Evolutionary conservation across 2,329 filamentous ascomycete genomes (phyloP), one percentile per base, ranked within the genome.

Genomic region (Ciborinia camelliae): DNA sequence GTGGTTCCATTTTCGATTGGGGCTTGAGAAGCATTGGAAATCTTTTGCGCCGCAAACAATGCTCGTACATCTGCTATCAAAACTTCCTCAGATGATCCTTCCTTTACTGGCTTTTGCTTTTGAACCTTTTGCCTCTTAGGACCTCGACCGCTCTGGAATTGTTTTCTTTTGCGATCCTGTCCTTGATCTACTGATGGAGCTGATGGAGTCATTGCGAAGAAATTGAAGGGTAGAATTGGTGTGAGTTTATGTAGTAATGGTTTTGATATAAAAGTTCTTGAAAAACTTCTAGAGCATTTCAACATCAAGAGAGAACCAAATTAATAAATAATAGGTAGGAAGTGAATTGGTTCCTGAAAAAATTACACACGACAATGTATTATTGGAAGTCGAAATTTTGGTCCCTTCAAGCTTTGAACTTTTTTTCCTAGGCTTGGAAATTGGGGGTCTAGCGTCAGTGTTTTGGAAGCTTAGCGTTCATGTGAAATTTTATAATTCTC

Each of bases 41-140:
- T 57, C 75, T 68, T 71, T 62, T 72, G 71, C 39, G 69, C 67
- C 60, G 74, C 79, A 53, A 85, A 76, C 30, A 89, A 76, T 4
- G 80, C 79, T 60, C 85, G 79, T 54, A 92, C 81, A 73, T 92
- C 89, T 58, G 81, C 76, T 57, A 83, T 78, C 53, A 92, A 79
- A 54, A 91, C 85, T 72, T 91, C 86, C 66, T 91, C 89, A 26
- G 81, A 80, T 0, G 86, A 85, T 10, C 86, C 87, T 67, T 84
- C 84, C 50, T 83, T 84, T 67, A 83, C 68, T 1, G 76, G 69
- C 68, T 79, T 87, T 69, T 84, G 83, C 68, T 81, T 81, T 72
- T 85, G 82, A 64, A 82, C 81, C 80, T 84, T 86, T 47, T 76
- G 75, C 47, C 80, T 80, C 75, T 84, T 84, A 10, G 68, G 59